Conservation (phyloP, 371 early-diverging fungal genomes). For the Actinomortierella ambigua region DNA sequence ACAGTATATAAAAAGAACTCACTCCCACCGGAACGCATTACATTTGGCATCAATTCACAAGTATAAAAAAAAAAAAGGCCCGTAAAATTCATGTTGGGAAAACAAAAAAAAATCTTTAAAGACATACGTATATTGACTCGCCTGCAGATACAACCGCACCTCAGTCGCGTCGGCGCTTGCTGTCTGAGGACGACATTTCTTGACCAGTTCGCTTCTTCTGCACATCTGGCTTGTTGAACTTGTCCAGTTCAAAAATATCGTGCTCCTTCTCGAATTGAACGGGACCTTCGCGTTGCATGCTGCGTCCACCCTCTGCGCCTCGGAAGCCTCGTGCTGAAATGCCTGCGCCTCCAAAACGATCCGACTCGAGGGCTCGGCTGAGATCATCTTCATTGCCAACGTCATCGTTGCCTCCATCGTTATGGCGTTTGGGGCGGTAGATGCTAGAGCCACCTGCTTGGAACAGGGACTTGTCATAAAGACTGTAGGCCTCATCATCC, state of each 20-base stretch:
- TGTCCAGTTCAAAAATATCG: slow-evolving; percentile 63
- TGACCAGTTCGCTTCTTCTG: slow-evolving; percentile 38
- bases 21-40: too few species aligned
- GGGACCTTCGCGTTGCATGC: slow-evolving; percentile 71
- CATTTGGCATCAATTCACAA: too few species aligned
- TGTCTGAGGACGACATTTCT: slow-evolving; percentile 23
- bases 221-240: slow-evolving; percentile 49
- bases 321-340: slow-evolving; percentile 62
- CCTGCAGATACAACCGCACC: too few species aligned
- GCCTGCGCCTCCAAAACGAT: slow-evolving; percentile 63
- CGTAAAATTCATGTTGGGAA: too few species aligned
- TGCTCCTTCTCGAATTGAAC: slow-evolving; percentile 91
- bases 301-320: slow-evolving; percentile 64
- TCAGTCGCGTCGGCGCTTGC: slow-evolving; percentile 42
- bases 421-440: slow-evolving; percentile 81
- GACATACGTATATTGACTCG: too few species aligned
- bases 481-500: slow-evolving; percentile 85
- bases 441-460: slow-evolving; percentile 70
- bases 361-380: slow-evolving; percentile 69
- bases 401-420: slow-evolving; percentile 70
- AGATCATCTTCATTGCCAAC: slow-evolving; percentile 74
- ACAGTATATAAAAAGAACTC: too few species aligned
- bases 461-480: slow-evolving; percentile 93
- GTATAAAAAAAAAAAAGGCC: too few species aligned
- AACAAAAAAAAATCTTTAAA: too few species aligned